Percentiles rank a stretch among this genome's conserved stretches.
phyloP scores from a whole-genome alignment of 2,329 filamentous ascomycete species.

The Incumbomyces delicatus region DNA sequence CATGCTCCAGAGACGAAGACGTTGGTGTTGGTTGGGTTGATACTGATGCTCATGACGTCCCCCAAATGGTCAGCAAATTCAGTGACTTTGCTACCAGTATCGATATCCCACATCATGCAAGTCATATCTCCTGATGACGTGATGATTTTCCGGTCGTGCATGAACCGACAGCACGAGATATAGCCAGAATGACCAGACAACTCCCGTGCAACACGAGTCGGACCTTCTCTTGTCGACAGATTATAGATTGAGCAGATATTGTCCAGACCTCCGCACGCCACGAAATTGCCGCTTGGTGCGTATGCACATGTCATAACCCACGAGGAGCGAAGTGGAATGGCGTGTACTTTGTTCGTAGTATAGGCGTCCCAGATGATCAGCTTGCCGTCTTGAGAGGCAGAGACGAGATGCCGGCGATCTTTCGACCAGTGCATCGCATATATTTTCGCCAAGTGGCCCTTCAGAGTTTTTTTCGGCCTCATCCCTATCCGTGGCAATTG shows the following conservation, averaged over 20 bases:
- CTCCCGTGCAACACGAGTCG: constrained; percentile 88
- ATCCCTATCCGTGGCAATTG: constrained; percentile 86
- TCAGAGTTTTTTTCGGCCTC: constrained; percentile 93
- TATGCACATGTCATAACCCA: constrained; percentile 99
- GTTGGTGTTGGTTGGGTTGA: constrained; percentile 98
- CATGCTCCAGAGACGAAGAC: constrained; percentile 99
- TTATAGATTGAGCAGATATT: constrained; percentile 99
- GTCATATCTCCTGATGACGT: constrained; percentile 99
- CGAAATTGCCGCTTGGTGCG: constrained; percentile 94
- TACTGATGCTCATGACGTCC: constrained; percentile 99
- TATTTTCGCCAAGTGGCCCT: constrained; percentile 97
- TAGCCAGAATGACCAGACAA: constrained; percentile 95
- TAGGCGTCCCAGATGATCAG: constrained; percentile 99
- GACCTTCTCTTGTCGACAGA: constrained; percentile 91
- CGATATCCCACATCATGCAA: constrained; percentile 99
- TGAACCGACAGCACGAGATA: constrained; percentile 95
- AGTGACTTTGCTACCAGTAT: constrained; percentile 92
- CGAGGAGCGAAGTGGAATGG: constrained; percentile 90
- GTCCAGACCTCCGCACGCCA: constrained; percentile 95
- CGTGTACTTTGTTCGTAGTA: constrained; percentile 98
- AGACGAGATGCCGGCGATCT: constrained; percentile 91
- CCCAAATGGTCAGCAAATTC: constrained; percentile 97
- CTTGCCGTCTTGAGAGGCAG: constrained; percentile 96
- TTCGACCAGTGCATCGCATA: constrained; percentile 99
- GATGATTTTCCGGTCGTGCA: constrained; percentile 94